Base-by-base conservation (phyloP, 768 basidiomycete genomes). In the Boletus rubroflammeus region DNA sequence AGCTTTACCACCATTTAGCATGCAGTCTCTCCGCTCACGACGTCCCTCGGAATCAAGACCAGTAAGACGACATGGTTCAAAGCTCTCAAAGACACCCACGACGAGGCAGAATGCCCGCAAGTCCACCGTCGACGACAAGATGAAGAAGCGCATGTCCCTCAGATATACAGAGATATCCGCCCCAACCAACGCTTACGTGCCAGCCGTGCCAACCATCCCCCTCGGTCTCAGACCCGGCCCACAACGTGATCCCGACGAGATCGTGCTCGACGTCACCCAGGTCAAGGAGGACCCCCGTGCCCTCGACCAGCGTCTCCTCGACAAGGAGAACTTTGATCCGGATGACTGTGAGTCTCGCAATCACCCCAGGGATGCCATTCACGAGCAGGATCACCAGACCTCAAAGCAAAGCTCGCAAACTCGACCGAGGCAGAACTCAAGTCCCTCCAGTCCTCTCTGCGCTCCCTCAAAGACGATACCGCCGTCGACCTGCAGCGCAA, bases 71-170 rank as follows among this genome's bases (percentile, higher is more conserved):
- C 47, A 64, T 45, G 57, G 50, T n/a, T 65, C 71, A 2, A 73
- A 64, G 59, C 67, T 72, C 44, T 53, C 67, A 58, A 72, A 69
- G 59, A 6, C 45, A 0, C 51, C 62, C 6, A 55, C 70, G 5
- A 57, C 47, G 9, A 62, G 76, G 61, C 69, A 78, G 58, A 78
- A 79, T 67, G 71, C 71, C 5, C 76, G 78, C 67, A 84, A 66
- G 21, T 72, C 72, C 8, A 55, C 70, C 52, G 79, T 85, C 55
- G 80, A 93, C 69, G 95, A 95, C 79, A 93, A 90, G 75, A 93
- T 97, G 72, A 93, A 93, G 81, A 93, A 93, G 73, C 88, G 95
- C 66, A 88, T 97, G 85, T 94, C 93, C 15, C 90, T 87, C 81
- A 85, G 94, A 68, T 97, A 90, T 81, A 91, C 88, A 36, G 89